These are phyloP conservation scores for Kappamyces sp. DNA, from an alignment of 192 early-diverging fungal species.

Conservation along the genomic window DNA sequence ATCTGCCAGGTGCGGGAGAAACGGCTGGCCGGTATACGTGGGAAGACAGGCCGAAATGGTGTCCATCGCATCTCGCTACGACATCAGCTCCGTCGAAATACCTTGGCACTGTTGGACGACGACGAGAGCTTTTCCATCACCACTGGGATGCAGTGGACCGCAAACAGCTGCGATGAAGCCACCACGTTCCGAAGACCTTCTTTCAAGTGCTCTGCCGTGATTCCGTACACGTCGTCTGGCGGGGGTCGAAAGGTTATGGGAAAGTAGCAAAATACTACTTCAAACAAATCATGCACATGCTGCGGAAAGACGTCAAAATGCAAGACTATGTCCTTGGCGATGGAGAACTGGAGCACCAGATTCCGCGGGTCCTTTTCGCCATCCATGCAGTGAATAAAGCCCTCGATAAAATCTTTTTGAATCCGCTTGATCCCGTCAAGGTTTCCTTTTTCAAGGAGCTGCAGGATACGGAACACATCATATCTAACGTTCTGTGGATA, in stretches of 20 bases:
- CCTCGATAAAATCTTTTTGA: conserved; percentile 67
- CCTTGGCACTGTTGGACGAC: conserved; percentile 79
- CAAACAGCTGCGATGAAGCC: conserved; percentile 56
- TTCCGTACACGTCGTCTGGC: conserved; percentile 89
- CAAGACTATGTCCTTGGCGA: conserved; percentile 61
- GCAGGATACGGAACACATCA: conserved; percentile 66
- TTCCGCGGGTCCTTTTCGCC: conserved; percentile 99
- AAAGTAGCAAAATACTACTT: conserved; percentile 98
- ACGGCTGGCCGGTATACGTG: conserved; percentile 64
- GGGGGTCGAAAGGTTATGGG: conserved; percentile 98
- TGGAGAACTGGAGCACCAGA: conserved; percentile 78
- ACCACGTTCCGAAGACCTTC: conserved; percentile 69
- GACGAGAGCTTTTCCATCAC: conserved; percentile 89
- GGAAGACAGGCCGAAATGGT: conserved; percentile 71
- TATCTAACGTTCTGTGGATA: conserved; percentile 82
- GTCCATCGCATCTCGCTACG: conserved; percentile 82
- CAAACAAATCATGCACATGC: conserved; percentile 79
- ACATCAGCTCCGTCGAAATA: conserved; percentile 26
- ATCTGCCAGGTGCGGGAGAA: conserved; percentile 61
- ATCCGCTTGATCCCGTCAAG: conserved; percentile 54
- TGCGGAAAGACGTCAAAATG: conserved; percentile 68
- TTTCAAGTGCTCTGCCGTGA: conserved; percentile 91
- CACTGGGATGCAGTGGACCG: conserved; percentile 66
- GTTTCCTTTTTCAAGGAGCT: conserved; percentile 57
- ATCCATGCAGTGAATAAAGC: conserved; percentile 83